phyloP scores from a whole-genome alignment of 2,329 filamentous ascomycete genomes.

The Aspergillus fructus region DNA sequence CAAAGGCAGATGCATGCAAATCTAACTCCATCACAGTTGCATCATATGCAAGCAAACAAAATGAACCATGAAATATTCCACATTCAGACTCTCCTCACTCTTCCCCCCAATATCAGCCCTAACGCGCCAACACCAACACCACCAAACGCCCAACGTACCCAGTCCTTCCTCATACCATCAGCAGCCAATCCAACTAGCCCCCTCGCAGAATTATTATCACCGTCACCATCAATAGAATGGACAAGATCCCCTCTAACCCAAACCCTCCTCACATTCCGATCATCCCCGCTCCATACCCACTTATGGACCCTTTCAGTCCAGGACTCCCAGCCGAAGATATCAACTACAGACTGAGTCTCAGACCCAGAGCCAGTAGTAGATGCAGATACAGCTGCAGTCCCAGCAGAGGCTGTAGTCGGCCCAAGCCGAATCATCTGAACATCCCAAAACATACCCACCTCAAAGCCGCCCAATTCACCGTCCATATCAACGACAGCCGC shows the following conservation, averaged over 20 bases:
- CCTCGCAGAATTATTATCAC: not conserved
- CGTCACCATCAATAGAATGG: constrained; percentile 45
- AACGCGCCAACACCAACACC: constrained; percentile 7
- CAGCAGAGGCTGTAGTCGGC: not conserved
- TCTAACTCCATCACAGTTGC: not conserved
- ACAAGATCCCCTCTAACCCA: constrained; percentile 87
- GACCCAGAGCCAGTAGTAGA: not conserved
- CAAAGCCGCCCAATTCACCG: constrained; percentile 74
- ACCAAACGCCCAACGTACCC: not conserved
- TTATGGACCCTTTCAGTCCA: constrained; percentile 86
- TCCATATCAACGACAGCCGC: constrained; percentile 76
- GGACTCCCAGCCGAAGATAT: constrained; percentile 88
- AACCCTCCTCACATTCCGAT: constrained; percentile 82
- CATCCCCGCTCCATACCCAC: constrained; percentile 93
- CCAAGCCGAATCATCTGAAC: constrained; percentile 74
- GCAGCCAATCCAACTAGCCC: not conserved
- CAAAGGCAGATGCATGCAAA: not conserved
- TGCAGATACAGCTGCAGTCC: no score
- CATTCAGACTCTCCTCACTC: not conserved
- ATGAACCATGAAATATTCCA: not conserved
- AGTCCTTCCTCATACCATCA: not conserved
- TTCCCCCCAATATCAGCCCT: constrained; percentile 2
- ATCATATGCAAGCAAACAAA: no score
- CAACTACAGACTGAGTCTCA: constrained; percentile 56
- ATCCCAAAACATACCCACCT: constrained; percentile 86